These are phyloP conservation scores for Corchorus capsularis DNA, from an alignment of 345 rosid species.

Conservation along the genomic window DNA sequence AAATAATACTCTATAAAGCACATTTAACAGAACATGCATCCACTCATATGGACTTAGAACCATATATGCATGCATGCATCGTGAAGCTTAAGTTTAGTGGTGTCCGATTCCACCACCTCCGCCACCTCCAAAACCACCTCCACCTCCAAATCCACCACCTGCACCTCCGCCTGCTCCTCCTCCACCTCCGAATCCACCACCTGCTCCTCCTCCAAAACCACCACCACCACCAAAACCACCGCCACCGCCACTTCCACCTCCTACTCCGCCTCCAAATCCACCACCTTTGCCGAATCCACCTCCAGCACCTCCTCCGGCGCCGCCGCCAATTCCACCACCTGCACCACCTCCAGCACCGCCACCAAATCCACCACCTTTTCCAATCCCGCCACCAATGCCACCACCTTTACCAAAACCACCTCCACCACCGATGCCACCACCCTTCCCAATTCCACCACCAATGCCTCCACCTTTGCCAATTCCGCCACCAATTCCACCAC, in stretches of 20 bases:
- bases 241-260: constrained; percentile 30
- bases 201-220: constrained; percentile 32
- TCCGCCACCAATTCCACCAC: constrained; percentile 17
- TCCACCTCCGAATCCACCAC: constrained; percentile 15
- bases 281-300: constrained; percentile 34
- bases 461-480: constrained; percentile 11
- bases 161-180: constrained; percentile 28
- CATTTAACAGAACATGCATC: too few relatives aligned
- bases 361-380: constrained; percentile 28
- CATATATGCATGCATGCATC: constrained; percentile 33
- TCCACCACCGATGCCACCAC: constrained; percentile 2
- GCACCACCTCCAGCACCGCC: constrained; percentile 4
- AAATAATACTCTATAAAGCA: neutral
- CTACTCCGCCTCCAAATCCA: constrained; percentile 28
- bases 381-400: constrained; percentile 16
- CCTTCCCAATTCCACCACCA: constrained; percentile 16
- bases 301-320: constrained; percentile 30
- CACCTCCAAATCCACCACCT: constrained; percentile 32
- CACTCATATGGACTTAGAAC: too few relatives aligned
- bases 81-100: constrained; percentile 15
- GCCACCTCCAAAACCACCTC: constrained; percentile 28
- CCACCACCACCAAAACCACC: constrained; percentile 27
- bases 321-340: constrained; percentile 12
- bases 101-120: constrained; percentile 20
- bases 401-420: constrained; percentile 1